Conservation (phyloP, 768 basidiomycete genomes). For the Rhodocollybia butyracea region DNA sequence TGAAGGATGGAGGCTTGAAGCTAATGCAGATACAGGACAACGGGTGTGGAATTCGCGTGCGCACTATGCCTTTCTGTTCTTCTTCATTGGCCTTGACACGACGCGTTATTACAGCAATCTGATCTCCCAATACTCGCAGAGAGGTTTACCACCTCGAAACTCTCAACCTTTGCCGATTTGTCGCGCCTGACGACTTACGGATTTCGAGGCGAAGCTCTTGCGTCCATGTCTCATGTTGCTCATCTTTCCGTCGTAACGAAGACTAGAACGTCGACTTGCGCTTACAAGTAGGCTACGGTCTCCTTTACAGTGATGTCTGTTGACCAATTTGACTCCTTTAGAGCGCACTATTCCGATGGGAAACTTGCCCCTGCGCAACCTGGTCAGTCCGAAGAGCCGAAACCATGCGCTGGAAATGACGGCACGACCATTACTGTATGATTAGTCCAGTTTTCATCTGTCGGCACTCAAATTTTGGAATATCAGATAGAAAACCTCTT, state of each 20-base stretch:
- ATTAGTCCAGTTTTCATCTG: background rate
- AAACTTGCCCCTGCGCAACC: slow-evolving; percentile 65
- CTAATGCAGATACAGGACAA: slow-evolving; percentile 95
- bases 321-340: slow-evolving; percentile 29
- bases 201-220: slow-evolving; percentile 95
- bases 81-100: background rate
- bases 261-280: slow-evolving; percentile 75
- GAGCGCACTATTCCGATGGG: slow-evolving; percentile 83
- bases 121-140: slow-evolving; percentile 91
- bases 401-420: slow-evolving; percentile 91
- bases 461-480: background rate
- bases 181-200: slow-evolving; percentile 87
- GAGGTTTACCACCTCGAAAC: slow-evolving; percentile 93
- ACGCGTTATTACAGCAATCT: slow-evolving; percentile 55
- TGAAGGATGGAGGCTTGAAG: slow-evolving; percentile 96
- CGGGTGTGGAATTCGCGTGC: slow-evolving; percentile 88
- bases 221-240: slow-evolving; percentile 92
- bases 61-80: slow-evolving; percentile 16
- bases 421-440: slow-evolving; percentile 84
- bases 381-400: slow-evolving; percentile 71
- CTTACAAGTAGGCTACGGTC: slow-evolving; percentile 80
- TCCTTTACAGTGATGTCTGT: background rate
- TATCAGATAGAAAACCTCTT: slow-evolving; percentile 91
- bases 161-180: slow-evolving; percentile 83
- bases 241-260: slow-evolving; percentile 90